These are phyloP conservation scores for Fusarium zealandicum DNA, from an alignment of 2,329 filamentous ascomycete genomes.

Conservation along the genomic window DNA sequence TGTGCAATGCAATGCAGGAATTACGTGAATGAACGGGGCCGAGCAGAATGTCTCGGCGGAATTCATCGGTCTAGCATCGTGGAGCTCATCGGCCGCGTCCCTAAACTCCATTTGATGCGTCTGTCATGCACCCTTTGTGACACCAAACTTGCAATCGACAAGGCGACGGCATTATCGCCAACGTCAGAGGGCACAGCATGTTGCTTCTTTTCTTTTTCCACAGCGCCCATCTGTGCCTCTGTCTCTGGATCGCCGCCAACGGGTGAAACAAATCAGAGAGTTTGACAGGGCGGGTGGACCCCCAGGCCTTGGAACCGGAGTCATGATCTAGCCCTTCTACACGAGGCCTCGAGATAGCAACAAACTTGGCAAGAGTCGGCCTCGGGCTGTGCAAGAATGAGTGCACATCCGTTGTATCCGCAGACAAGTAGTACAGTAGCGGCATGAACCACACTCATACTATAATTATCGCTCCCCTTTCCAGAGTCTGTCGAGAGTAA, in stretches of 20 bases:
- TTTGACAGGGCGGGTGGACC: background rate
- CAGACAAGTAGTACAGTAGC: background rate
- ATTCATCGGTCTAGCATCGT: slow-evolving; percentile 6
- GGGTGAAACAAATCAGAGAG: background rate
- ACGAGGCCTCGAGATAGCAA: background rate
- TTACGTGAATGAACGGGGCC: slow-evolving; percentile 15
- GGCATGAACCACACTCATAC: background rate
- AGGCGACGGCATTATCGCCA: background rate
- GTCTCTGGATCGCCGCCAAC: background rate
- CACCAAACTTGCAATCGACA: slow-evolving; percentile 4
- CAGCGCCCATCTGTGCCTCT: slow-evolving; percentile 3
- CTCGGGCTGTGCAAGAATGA: no score
- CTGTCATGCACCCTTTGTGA: slow-evolving; percentile 4
- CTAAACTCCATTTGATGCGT: slow-evolving; percentile 1
- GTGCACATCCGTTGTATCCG: background rate
- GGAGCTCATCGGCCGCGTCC: slow-evolving; percentile 4
- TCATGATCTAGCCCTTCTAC: background rate
- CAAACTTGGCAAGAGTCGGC: no score
- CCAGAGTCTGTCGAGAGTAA: slow-evolving; percentile 8
- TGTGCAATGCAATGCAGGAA: slow-evolving; percentile 15
- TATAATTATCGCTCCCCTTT: slow-evolving; percentile 5
- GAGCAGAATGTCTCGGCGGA: slow-evolving; percentile 9
- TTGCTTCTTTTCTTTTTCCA: slow-evolving; percentile 1
- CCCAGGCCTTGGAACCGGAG: no score
- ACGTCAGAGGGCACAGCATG: background rate